These are phyloP conservation scores for Corymbia citriodora DNA, from an alignment of 441 rosid genomes.

Conservation along the genomic window DNA sequence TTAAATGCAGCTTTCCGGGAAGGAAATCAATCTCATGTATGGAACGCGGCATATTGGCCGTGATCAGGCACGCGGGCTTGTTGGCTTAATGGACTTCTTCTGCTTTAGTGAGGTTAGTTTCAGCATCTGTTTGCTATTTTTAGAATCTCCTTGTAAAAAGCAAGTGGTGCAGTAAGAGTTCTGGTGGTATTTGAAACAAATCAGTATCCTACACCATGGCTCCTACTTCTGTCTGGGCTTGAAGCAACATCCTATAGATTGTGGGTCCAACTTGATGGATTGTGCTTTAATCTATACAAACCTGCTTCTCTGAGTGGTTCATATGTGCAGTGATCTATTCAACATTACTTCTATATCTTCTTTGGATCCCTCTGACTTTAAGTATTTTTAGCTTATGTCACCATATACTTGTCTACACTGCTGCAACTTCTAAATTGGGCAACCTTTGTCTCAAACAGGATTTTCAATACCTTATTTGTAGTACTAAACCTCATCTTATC, in stretches of 20 bases:
- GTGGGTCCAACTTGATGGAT: background rate
- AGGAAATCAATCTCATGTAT: conserved; percentile 63
- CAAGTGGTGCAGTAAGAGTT: background rate
- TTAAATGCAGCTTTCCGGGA: conserved; percentile 52
- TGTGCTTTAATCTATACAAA: background rate
- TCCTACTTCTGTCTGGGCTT: background rate
- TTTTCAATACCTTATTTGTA: background rate
- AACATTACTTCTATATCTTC: background rate
- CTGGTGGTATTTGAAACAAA: background rate
- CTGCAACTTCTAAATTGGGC: background rate
- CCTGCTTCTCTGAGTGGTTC: background rate
- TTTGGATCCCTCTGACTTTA: background rate
- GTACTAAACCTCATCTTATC: background rate
- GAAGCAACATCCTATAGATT: background rate
- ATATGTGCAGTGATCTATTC: background rate
- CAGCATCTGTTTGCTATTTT: background rate
- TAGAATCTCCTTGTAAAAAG: background rate
- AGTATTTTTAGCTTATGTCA: background rate
- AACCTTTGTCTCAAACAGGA: background rate
- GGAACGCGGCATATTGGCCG: conserved; percentile 94
- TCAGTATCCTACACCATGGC: background rate
- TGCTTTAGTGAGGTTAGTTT: conserved; percentile 92
- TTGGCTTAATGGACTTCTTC: conserved; percentile 98
- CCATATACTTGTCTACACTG: background rate
- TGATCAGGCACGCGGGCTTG: conserved; percentile 80